Evolutionary conservation across 2,329 filamentous ascomycete genomes (phyloP), one percentile per base, ranked within the genome.

Genomic region (Didymella pinodella): DNA sequence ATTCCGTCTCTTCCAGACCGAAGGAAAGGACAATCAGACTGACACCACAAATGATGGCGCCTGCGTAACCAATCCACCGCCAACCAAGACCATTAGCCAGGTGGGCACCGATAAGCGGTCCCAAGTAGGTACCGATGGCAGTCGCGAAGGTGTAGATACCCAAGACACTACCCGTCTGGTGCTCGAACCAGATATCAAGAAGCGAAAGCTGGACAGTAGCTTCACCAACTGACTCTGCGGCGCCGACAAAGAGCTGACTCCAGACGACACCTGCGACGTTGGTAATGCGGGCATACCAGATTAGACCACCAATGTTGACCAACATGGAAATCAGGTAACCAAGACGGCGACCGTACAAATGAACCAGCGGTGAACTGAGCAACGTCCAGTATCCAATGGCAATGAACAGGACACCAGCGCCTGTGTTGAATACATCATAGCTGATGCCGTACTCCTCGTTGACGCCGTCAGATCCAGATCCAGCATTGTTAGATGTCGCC

Each of bases 171-270:
- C 62, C 62, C n/a, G 59, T 61, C 47, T 64, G 64, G 41, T 64
- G 64, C 56, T 66, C 64, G 22, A 63, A 65, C 64, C 62, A 66
- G 11, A 66, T 61, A 29, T 65, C 62, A 16, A 66, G 54, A n/a
- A 66, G 44, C 14, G 59, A 63, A 6, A 64, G 48, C 25, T 63
- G 62, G n/a, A 63, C 64, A 12, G 62, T 65, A 12, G 64, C 64
- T 51, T 66, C 64, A 40, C 49, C 64, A 3, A 64, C 59, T 2
- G 62, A 65, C 45, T 66, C 64, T 44, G 64, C 62, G 25, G 64
- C 64, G 14, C 64, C 64, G 14, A 66, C 64, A 43, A 66, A 66
- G n/a, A 66, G 41, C 58, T 66, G 64, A 29, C 64, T 66, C 62
- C 64, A 64, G 5, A 66, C 60, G 8, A 65, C 62, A 31, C 62